Base-by-base conservation (phyloP, 2,329 filamentous ascomycete species). In the Curvularia sp. region DNA sequence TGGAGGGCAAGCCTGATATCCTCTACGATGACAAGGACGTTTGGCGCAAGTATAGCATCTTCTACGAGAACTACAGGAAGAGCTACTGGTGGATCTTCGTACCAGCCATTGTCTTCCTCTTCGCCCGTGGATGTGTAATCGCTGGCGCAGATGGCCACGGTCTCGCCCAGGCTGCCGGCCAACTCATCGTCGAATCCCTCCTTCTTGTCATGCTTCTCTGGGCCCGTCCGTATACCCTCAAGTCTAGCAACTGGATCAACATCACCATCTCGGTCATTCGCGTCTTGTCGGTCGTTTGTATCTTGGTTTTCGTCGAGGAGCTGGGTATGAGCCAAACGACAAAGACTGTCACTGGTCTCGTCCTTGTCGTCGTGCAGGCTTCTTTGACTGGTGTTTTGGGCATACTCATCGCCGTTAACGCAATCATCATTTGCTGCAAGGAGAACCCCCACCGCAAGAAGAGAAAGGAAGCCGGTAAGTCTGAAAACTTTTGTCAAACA, bases 11-110 rank as follows among this genome's bases (percentile, higher is more conserved):
- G 72, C 78, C 85, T 0, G 82, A 84, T 15, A 86, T 82, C 12
- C 83, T 99, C 8, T 98, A 93, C 77, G 91, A 97, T 59, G 85
- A 98, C 79, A 96, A 95, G 82, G 86, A 90, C 57, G 88, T 89
- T 39, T 97, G 95, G 93, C 84, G 92, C 76, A 96, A 95, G 81
- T 99, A 99, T 84, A 95, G 91, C 71, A 84, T 97, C 61, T 98
- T 99, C 80, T 99, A 99, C 81, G 95, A 98, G 72, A 89, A 89
- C 68, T 98, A 97, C 83, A 93, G 92, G 81, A 92, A 91, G 78
- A 87, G 89, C 68, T 97, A 94, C 81, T 99, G 95, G 95, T 98
- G 94, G 94, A 80, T 97, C 23, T 98, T 99, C 74, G 84, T 98
- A 13, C 95, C 95, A 0, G 83, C 86, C 60, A 97, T 98, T 71